Evolutionary conservation across 192 early-diverging fungal species (phyloP).

Genomic region (Helicostylum pulchrum): DNA sequence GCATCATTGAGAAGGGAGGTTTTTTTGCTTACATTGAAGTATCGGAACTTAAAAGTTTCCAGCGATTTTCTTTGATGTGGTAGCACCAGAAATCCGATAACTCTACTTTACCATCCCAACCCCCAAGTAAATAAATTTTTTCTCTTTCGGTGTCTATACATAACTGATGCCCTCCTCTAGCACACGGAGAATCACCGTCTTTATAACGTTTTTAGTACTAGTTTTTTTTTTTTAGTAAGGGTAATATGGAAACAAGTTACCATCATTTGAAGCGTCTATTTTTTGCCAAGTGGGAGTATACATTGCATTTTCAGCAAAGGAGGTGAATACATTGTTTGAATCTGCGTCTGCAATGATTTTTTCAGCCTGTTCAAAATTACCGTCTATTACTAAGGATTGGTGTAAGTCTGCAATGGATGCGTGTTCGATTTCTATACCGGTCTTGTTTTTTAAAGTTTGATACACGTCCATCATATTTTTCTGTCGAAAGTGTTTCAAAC

Average conservation of each 20-base stretch:
- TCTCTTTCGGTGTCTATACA: slow-evolving; percentile 76
- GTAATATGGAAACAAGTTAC: slow-evolving; percentile 35
- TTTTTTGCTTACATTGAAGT: slow-evolving; percentile 59
- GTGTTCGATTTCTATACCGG: slow-evolving; percentile 68
- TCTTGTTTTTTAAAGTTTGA: slow-evolving; percentile 62
- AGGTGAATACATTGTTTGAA: slow-evolving; percentile 64
- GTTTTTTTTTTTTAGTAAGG: neutral
- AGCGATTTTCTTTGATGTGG: slow-evolving; percentile 53
- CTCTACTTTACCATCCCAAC: slow-evolving; percentile 89
- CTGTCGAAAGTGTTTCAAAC: slow-evolving; percentile 89
- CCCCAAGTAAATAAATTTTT: slow-evolving; percentile 86
- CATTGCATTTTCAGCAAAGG: slow-evolving; percentile 62
- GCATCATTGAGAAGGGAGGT: neutral
- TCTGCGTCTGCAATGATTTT: slow-evolving; percentile 63
- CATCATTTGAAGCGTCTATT: slow-evolving; percentile 37
- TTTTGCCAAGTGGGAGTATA: slow-evolving; percentile 73
- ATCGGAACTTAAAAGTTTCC: slow-evolving; percentile 78
- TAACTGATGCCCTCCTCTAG: slow-evolving; percentile 96
- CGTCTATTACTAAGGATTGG: slow-evolving; percentile 58
- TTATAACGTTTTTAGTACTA: no score
- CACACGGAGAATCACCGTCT: slow-evolving; percentile 51
- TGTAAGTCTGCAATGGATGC: slow-evolving; percentile 79
- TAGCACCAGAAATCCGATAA: slow-evolving; percentile 89
- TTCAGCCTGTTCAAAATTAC: slow-evolving; percentile 75
- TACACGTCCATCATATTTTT: slow-evolving; percentile 73